phyloP scores from a whole-genome alignment of 352 stramenopile species.

The Plasmopara muralis region DNA sequence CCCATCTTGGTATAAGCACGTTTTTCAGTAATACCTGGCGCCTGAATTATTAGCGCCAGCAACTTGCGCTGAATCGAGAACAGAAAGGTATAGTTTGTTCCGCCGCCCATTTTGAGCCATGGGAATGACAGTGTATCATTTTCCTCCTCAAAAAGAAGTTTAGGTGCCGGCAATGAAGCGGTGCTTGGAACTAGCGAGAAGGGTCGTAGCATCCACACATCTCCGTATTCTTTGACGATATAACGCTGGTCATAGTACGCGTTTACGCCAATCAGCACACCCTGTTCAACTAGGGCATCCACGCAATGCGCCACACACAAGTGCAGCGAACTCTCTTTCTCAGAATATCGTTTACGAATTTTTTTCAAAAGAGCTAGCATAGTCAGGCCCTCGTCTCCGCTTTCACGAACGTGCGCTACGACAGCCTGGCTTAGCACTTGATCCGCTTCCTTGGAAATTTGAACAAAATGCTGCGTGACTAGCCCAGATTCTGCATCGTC shows the following conservation, averaged over 20 bases:
- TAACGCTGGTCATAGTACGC: conserved; percentile 65
- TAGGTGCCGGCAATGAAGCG: conserved; percentile 17
- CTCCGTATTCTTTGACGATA: conserved; percentile 51
- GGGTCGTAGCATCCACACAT: conserved; percentile 60
- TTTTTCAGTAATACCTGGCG: conserved; percentile 58
- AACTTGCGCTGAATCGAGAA: conserved; percentile 75
- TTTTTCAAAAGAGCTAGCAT: conserved; percentile 24
- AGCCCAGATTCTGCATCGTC: conserved; percentile 13
- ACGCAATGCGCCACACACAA: conserved; percentile 24
- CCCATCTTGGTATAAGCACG: conserved; percentile 46
- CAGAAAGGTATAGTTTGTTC: conserved; percentile 65
- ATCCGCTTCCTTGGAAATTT: conserved; percentile 13
- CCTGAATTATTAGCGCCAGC: conserved; percentile 43
- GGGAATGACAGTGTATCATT: conserved; percentile 72
- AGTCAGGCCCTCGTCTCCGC: conserved; percentile 38
- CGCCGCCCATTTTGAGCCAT: conserved; percentile 80
- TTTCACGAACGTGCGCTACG: conserved; percentile 28
- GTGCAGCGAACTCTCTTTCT: conserved; percentile 6
- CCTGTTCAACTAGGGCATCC: conserved; percentile 45
- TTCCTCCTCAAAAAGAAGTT: conserved; percentile 64
- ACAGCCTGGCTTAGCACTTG: conserved; percentile 20
- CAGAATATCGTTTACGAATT: conserved; percentile 6
- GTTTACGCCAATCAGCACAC: conserved; percentile 56
- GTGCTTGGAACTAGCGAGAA: conserved; percentile 44
- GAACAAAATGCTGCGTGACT: conserved; percentile 16